Conservation (phyloP, 495 filamentous ascomycete genomes). For the Filosporella fistucella region DNA sequence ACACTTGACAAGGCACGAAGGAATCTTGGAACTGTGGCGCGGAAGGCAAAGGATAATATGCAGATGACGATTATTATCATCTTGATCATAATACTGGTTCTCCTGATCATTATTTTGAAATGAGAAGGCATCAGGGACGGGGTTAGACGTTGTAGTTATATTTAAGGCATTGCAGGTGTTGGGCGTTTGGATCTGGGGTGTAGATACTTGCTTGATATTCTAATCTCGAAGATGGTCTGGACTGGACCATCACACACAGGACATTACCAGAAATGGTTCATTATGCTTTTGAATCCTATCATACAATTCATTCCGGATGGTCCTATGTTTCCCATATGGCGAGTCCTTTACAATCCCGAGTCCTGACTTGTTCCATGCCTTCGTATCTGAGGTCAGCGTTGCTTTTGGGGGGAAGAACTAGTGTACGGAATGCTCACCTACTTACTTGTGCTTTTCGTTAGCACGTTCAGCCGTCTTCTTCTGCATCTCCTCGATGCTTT, state of each 20-base stretch:
- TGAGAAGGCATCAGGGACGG: constrained; percentile 27
- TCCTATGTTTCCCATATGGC: background rate
- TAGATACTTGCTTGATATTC: background rate
- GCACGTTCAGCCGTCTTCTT: constrained; percentile 44
- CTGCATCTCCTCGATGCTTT: constrained; percentile 36
- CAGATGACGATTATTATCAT: constrained; percentile 73
- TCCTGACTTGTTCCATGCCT: constrained; percentile 19
- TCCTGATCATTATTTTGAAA: constrained; percentile 77
- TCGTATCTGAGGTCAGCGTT: background rate
- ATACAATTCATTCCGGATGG: too few relatives aligned
- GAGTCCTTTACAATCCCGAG: background rate
- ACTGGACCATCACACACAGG: too few relatives aligned
- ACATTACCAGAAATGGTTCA: too few relatives aligned
- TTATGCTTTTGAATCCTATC: too few relatives aligned
- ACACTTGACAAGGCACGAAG: constrained; percentile 70
- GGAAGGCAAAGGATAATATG: constrained; percentile 73
- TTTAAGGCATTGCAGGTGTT: constrained; percentile 11
- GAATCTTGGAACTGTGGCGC: constrained; percentile 63
- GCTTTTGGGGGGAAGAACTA: too few relatives aligned
- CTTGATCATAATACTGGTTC: constrained; percentile 70
- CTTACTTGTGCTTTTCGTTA: constrained; percentile 35
- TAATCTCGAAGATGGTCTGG: too few relatives aligned
- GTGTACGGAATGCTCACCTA: background rate
- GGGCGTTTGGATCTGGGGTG: background rate
- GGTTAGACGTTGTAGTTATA: background rate